Evolutionary conservation across 176 grass and related monocot genomes (phyloP).

Genomic region (Musa acuminata): DNA sequence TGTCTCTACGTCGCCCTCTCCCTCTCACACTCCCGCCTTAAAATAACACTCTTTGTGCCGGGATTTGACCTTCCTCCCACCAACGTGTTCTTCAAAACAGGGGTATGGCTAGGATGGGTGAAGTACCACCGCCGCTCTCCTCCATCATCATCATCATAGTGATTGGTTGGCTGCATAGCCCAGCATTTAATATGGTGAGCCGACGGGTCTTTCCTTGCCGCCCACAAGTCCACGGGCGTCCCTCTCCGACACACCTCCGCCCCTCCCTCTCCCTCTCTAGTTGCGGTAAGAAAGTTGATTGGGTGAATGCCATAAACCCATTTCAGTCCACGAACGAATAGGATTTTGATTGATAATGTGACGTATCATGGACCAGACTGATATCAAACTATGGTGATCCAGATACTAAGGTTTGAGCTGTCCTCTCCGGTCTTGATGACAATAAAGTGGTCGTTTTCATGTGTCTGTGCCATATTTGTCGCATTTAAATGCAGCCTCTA

Average conservation of each 20-base stretch:
- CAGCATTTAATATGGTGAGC: background rate
- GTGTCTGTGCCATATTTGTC: too few species aligned
- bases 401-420: too few species aligned
- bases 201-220: background rate
- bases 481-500: too few species aligned
- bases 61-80: background rate
- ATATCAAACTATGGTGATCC: too few species aligned
- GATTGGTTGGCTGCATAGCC: background rate
- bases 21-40: background rate
- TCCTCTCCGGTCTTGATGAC: too few species aligned
- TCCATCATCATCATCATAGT: background rate
- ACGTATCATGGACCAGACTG: too few species aligned
- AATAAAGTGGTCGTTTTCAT: too few species aligned
- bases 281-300: too few species aligned
- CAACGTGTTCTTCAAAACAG: background rate
- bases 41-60: background rate
- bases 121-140: background rate
- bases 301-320: too few species aligned
- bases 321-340: too few species aligned
- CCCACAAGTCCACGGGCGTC: background rate
- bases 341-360: too few species aligned
- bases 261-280: background rate
- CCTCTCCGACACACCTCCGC: background rate
- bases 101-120: background rate
- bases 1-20: background rate